Percentiles rank a stretch among this genome's conserved stretches.
phyloP scores from a whole-genome alignment of 805 yeast genomes.

The Alloascoidea africana region DNA sequence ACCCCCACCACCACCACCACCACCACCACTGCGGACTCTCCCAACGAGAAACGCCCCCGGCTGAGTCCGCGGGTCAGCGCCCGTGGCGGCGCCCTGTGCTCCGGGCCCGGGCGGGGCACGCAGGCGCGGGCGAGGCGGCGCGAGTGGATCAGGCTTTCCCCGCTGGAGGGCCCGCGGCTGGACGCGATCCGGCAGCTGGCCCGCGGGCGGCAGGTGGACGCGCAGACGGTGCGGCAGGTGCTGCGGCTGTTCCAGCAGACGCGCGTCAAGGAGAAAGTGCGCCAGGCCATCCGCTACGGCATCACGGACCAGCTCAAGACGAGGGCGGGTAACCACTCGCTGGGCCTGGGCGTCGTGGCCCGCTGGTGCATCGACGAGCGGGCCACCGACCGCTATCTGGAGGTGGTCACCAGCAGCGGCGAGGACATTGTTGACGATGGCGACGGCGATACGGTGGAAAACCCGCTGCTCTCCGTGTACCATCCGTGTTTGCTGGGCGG shows the following conservation, averaged over 20 bases:
- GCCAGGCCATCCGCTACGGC: not conserved
- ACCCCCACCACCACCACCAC: too few relatives aligned
- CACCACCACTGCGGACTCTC: too few relatives aligned
- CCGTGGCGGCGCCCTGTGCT: too few relatives aligned
- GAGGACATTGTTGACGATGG: not conserved
- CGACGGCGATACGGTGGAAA: not conserved
- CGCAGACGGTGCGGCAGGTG: not conserved
- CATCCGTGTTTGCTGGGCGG: constrained; percentile 1
- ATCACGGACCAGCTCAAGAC: constrained; percentile 1
- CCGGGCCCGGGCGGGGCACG: too few relatives aligned
- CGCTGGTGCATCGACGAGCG: not conserved
- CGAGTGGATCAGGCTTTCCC: not conserved
- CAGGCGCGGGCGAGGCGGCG: too few relatives aligned
- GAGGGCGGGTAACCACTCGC: not conserved
- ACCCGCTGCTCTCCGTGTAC: not conserved
- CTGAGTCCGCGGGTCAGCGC: too few relatives aligned
- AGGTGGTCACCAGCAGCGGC: not conserved
- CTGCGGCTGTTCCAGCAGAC: not conserved
- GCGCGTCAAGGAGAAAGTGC: not conserved
- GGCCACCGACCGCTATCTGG: not conserved
- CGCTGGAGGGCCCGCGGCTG: not conserved
- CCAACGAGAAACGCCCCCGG: too few relatives aligned
- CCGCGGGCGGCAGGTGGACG: not conserved
- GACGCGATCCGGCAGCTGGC: not conserved
- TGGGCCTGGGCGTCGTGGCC: not conserved